phyloP scores from a whole-genome alignment of 2,329 filamentous ascomycete species.

The Xylaria sp. region DNA sequence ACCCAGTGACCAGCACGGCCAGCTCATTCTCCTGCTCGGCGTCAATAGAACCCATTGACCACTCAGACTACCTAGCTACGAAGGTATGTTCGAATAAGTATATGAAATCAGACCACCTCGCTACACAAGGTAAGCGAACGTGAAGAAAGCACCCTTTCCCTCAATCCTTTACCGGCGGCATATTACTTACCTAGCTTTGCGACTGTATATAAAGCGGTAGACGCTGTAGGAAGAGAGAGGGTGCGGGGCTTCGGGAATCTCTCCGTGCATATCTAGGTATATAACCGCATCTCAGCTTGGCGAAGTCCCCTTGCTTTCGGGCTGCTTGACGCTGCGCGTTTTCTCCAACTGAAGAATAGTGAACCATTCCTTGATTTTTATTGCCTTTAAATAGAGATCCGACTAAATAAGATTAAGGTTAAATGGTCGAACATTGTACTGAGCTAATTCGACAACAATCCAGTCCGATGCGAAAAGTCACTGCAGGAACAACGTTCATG shows the following conservation, averaged over 20 bases:
- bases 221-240: not conserved
- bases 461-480: not conserved
- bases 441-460: not conserved
- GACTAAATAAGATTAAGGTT: not conserved
- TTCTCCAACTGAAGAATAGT: constrained; percentile 9
- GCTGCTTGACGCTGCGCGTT: not conserved
- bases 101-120: no score
- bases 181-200: constrained; percentile 1
- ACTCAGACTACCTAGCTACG: not conserved
- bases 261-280: not conserved
- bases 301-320: not conserved
- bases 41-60: constrained; percentile 48
- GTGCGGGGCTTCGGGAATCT: constrained; percentile 29
- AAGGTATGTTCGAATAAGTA: no score
- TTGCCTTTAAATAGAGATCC: not conserved
- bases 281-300: constrained; percentile 2
- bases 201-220: no score
- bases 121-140: not conserved
- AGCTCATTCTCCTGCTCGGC: constrained; percentile 58
- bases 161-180: no score
- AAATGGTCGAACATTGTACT: not conserved
- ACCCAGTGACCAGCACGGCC: constrained; percentile 70
- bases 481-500: not conserved
- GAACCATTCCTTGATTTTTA: not conserved
- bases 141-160: not conserved